Evolutionary conservation across 805 yeast species (phyloP), one percentile per base, ranked within the genome.

Genomic region (Trichomonascus vanleenenianus): DNA sequence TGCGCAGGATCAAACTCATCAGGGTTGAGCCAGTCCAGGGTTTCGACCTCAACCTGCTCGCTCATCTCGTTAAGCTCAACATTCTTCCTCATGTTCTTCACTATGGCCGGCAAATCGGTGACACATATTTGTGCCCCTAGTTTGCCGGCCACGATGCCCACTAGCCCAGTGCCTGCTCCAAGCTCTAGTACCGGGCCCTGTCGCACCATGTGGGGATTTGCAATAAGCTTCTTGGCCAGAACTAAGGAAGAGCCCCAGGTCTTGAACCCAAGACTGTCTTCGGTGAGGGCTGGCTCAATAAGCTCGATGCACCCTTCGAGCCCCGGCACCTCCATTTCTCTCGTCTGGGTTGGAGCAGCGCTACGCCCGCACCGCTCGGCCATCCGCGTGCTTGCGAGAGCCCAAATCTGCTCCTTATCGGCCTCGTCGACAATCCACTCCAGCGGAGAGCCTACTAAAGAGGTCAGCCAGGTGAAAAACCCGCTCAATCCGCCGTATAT

Each of bases 81-180:
- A 53, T 91, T 93, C 16, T 66, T 69, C 39, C 59, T 52, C 40
- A 93, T 60, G 56, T 93, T 91, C 0, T 77, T 76, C 0, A 83
- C 71, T 37, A 91, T 89, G 42, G 81, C 93, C 0, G 79, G 79
- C 41, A 93, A 66, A 60, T 91, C 98, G 0, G 97, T 89, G 19
- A 87, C 60, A 10, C 64, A 56, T 1, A 81, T 66, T 0, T 63
- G 54, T 50, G 59, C 63, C 0, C 87, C 87, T 4, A 81, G 55
- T 7, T 70, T 47, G 0, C 75, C 76, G 46, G 85, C 71, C 0
- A 81, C 71, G 31, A 93, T 83, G 0, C 97, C 97, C 2, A 81
- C 83, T 12, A 91, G 68, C 0, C 98, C 98, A 0, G 98, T 93
- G 0, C 98, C 98, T 0, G 97, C 73, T 0, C 98, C 98, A n/a